Evolutionary conservation across 2,329 filamentous ascomycete species (phyloP), one percentile per base, ranked within the genome.

Genomic region (Colletotrichum sp.): DNA sequence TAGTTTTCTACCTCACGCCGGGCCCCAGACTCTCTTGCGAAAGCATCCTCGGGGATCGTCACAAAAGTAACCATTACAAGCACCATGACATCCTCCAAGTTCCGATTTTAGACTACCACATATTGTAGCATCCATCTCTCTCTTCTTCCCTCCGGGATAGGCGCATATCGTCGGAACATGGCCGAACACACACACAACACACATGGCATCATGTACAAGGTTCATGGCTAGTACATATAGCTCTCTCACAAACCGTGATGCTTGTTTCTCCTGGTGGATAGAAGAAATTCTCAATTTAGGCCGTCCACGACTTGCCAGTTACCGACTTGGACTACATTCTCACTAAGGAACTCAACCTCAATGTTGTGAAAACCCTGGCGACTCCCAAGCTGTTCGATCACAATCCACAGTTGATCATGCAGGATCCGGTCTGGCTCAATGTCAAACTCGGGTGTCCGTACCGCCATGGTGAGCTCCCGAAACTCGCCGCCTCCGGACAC

Each of bases 351-450:
- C 78, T 89, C 91, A 3, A 90, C 86, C 56, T 87, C 84, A 9
- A 94, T 89, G 72, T 86, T 83, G 28, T 85, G 83, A 4, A 80
- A 78, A 5, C 79, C 79, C 28, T 81, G 80, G 28, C 81, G 87
- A 13, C 89, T 90, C n/a, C 92, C 94, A 80, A 96, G 90, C 78
- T 94, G 90, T 84, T 98, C 96, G 56, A 98, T 87, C 8, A 98
- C 93, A 69, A 98, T 87, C 94, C 94, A 97, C 73, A 96, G 83
- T 21, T 93, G 93, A 24, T 90, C 89, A 12, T 84, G 84, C 34
- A 84, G 84, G 73, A 88, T 86, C 77, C 90, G 84, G n/a, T 87
- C 88, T 0, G 95, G 94, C 60, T 92, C 91, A 56, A 98, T 85
- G 84, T 97, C 93, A 67, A 97, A 89, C 77, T 96, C 93, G 16